Percentiles rank a stretch among this genome's conserved stretches.
Conservation (phyloP, 768 basidiomycete species). For the Hygrophoropsis aurantiaca region DNA sequence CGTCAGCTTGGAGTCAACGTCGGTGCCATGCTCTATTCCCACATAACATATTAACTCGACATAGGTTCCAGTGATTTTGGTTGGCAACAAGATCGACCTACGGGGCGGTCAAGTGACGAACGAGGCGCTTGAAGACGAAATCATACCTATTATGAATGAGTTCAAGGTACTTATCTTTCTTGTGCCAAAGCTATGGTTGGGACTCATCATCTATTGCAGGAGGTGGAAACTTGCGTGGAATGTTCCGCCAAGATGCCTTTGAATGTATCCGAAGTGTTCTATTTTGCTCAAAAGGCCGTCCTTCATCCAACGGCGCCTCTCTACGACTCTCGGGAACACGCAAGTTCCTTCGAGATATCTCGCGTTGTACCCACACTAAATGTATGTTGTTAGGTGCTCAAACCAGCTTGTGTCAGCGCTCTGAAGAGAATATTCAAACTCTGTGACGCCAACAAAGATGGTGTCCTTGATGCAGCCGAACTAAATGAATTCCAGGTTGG, state of each 20-base stretch:
- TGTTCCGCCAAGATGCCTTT: conserved; percentile 89
- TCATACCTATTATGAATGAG: conserved; percentile 96
- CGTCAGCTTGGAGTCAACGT: conserved; percentile 95
- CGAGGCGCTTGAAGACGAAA: conserved; percentile 91
- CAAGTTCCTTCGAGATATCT: conserved; percentile 36
- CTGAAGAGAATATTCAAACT: conserved; percentile 94
- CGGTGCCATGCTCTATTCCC: conserved; percentile 21
- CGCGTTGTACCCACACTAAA: too few species aligned
- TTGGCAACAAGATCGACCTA: conserved; percentile 98
- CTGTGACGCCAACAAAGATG: conserved; percentile 94
- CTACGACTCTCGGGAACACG: conserved; percentile 95
- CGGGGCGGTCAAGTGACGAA: conserved; percentile 93
- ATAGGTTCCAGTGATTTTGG: conserved; percentile 93
- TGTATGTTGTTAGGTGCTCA: conserved; percentile 91
- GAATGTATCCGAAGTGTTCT: conserved; percentile 97
- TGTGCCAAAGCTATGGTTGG: neutral
- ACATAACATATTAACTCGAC: conserved; percentile 7
- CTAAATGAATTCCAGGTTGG: conserved; percentile 94
- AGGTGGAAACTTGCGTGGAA: conserved; percentile 98
- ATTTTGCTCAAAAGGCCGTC: conserved; percentile 98
- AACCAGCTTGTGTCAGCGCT: conserved; percentile 87
- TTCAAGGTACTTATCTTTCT: conserved; percentile 72
- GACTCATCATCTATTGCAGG: conserved; percentile 46
- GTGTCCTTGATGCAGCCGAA: conserved; percentile 83
- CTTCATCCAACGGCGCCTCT: conserved; percentile 95